Evolutionary conservation across 352 stramenopile species (phyloP), one percentile per base, ranked within the genome.

Genomic region (Pythium scleroteichum): DNA sequence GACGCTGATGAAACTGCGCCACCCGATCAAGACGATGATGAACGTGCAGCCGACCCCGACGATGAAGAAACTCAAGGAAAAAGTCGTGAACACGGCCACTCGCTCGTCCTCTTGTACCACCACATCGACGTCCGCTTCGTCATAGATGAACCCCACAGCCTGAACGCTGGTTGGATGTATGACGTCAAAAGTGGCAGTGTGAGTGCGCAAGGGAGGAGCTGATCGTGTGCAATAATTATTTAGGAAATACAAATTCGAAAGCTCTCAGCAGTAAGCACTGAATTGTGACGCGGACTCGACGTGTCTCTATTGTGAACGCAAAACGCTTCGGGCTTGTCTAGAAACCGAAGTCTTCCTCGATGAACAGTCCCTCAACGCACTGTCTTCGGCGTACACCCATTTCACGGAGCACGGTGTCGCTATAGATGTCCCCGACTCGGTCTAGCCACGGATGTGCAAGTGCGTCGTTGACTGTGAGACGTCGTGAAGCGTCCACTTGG

Each of bases 21-120:
- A 81, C 33, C 76, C 81, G 16, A 80, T 90, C 52, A 71, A 78
- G 13, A 69, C 62, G 47, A 85, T 87, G 39, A 75, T 87, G 58
- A 78, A 82, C 54, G 72, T 71, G 17, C 77, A 85, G 53, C 59
- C 78, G 7, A 87, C 81, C 22, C 79, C 79, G 9, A 85, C 72
- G 41, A 77, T 91, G 55, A 85, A 86, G 64, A 91, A 91, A 53
- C 69, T 91, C 54, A 73, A 74, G 5, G 73, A 88, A 41, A 49
- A 56, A 20, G 63, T 71, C 9, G 53, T 62, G 40, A 62, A 23
- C 50, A 58, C 63, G 22, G 47, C 47, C 22, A 60, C 62, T 6
- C 33, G 52, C 17, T 62, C 53, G 0, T 69, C 62, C 3, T 69
- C 62, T 1, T 69, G 62, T 64, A 73, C 71, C 4, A 62, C 66